phyloP scores from a whole-genome alignment of 495 filamentous ascomycete species.

The Neurospora sp. region DNA sequence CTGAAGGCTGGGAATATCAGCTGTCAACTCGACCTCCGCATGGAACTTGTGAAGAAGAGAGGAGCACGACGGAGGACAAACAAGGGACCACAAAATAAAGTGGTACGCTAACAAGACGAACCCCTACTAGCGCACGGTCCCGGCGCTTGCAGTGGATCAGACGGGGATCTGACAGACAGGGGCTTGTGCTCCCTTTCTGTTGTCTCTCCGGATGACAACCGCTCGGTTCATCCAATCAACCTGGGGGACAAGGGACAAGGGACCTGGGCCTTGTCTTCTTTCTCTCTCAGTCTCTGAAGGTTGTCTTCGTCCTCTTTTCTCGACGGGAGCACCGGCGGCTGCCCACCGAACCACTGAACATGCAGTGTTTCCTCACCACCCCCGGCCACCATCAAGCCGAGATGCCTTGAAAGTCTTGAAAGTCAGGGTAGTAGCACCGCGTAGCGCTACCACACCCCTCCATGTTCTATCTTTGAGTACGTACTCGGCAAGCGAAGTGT shows the following conservation, averaged over 20 bases:
- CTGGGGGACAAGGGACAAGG: background rate
- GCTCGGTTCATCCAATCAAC: conserved; percentile 9
- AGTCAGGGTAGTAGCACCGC: background rate
- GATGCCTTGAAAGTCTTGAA: background rate
- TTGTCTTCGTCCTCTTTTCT: background rate
- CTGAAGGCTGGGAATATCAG: background rate
- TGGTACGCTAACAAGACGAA: background rate
- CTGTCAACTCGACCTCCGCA: background rate
- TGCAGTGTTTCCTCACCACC: background rate
- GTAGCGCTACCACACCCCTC: background rate
- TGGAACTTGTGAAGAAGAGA: background rate
- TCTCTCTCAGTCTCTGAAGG: background rate
- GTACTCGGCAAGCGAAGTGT: conserved; percentile 1
- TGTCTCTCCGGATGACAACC: background rate
- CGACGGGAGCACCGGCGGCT: conserved; percentile 10
- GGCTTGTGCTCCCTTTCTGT: conserved; percentile 12
- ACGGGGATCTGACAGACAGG: conserved; percentile 12
- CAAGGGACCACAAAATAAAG: background rate
- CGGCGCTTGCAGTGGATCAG: conserved; percentile 16
- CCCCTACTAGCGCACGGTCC: conserved; percentile 6
- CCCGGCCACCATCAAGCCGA: background rate
- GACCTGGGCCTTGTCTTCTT: background rate
- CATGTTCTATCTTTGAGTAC: conserved; percentile 5
- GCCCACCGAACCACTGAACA: conserved; percentile 7
- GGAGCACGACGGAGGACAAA: background rate